Conservation (phyloP, 225 moss, liverwort and hornwort genomes). For the Ulota crispa region DNA sequence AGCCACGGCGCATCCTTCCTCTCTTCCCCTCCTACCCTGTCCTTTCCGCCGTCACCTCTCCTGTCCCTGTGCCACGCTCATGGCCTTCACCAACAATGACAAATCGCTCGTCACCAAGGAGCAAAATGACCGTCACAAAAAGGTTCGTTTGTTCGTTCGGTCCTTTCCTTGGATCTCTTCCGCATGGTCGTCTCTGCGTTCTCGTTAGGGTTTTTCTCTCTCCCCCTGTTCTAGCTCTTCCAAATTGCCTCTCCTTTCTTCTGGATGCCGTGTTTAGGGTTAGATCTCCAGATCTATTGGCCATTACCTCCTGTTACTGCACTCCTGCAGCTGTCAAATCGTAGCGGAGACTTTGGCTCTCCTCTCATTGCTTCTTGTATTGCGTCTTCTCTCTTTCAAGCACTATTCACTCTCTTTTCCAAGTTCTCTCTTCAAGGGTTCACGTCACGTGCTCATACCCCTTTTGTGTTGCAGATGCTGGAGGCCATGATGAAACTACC, state of each 20-base stretch:
- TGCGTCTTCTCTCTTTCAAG: background rate
- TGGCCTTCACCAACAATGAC: conserved; percentile 78
- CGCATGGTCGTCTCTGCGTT: background rate
- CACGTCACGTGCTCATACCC: conserved; percentile 3
- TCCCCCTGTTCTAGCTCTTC: background rate
- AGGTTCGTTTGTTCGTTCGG: conserved; percentile 31
- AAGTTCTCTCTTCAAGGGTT: background rate
- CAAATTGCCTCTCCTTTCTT: background rate
- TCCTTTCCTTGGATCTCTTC: background rate
- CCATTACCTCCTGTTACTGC: background rate
- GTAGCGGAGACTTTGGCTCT: background rate
- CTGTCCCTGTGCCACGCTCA: conserved; percentile 26
- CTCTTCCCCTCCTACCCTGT: background rate
- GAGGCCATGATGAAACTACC: conserved; percentile 93
- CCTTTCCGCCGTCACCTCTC: background rate
- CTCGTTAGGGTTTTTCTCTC: conserved; percentile 30
- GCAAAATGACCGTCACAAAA: conserved; percentile 97
- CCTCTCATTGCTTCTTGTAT: background rate
- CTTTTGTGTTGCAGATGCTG: conserved; percentile 58
- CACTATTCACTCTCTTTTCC: background rate
- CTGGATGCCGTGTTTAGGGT: conserved; percentile 25
- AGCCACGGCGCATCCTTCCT: background rate
- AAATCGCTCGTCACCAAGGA: conserved; percentile 99
- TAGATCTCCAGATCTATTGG: conserved; percentile 35
- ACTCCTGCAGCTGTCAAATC: background rate